Evolutionary conservation across 257 asterid genomes (phyloP), one percentile per base, ranked within the genome.

Genomic region (Fraxinus quadrangulata): DNA sequence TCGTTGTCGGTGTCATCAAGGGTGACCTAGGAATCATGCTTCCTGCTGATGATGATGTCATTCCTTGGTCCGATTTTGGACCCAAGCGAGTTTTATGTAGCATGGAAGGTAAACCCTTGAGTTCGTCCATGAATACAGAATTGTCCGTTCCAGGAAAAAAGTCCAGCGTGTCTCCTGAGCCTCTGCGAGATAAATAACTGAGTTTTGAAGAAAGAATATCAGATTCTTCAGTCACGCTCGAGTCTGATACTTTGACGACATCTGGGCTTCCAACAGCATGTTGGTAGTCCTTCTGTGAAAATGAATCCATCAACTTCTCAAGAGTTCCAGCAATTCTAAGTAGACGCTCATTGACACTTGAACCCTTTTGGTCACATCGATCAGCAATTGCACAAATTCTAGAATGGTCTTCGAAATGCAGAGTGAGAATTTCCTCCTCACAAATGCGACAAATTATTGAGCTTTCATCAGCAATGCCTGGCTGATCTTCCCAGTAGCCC

Each of bases 1-100:
- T 92, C 23, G 83, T 86, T 77, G 87, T 82, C 1, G 99, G 99
- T 11, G 99, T 93, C 92, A 89, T 86, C 86, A 90, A 78, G 0
- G 99, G 99, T 28, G 99, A 96, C 84, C 92, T 88, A 31, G 99
- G 99, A 68, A 98, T 96, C 90, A 96, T 90, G 87, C 98, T 96
- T 77, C 97, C 98, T 28, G 98, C 99, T 28, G 99, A 96, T 76
- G 99, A 96, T 19, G 99, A 26, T 13, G 99, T 84, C 97, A 96
- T 92, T 79, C 98, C 99, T 85, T 93, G 97, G 86, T 96, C 99
- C 30, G 97, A 96, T 83, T 90, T 96, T 28, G 97, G 97, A 72
- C 97, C 97, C 83, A 96, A 93, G 67, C 99, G 92, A 40, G 98
- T 89, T 87, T 77, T 93, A 83, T 93, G 91, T 31, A 98, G 88